These are phyloP conservation scores for Wallemia hederae DNA, from an alignment of 1,284 basidiomycete genomes.

Conservation along the genomic window DNA sequence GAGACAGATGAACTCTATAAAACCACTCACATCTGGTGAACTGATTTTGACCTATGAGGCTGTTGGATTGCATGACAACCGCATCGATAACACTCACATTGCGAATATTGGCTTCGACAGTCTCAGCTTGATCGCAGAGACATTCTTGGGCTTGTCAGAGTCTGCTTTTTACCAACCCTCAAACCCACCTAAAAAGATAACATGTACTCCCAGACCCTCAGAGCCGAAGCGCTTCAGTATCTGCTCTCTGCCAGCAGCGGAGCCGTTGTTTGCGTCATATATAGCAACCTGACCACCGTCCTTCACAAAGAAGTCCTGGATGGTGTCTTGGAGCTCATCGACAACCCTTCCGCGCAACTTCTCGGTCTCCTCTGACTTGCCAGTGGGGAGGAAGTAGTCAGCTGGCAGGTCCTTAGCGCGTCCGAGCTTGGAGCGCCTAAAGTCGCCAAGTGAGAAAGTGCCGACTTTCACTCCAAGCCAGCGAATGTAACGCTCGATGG, in stretches of 20 bases:
- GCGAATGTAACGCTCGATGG: conserved; percentile 77
- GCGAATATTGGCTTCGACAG: conserved; percentile 78
- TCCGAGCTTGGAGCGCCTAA: conserved; percentile 64
- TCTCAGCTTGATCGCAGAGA: conserved; percentile 58
- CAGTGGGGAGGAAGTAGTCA: conserved; percentile 57
- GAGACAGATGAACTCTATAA: background rate
- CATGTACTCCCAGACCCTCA: conserved; percentile 39
- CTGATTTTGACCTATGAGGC: conserved; percentile 45
- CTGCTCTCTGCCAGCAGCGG: conserved; percentile 30
- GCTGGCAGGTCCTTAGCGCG: conserved; percentile 57
- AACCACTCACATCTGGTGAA: conserved; percentile 57
- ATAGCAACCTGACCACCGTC: conserved; percentile 72
- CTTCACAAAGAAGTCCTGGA: conserved; percentile 60
- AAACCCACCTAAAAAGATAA: conserved; percentile 66
- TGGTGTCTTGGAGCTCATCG: conserved; percentile 52
- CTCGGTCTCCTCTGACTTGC: conserved; percentile 48
- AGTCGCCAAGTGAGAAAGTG: conserved; percentile 82
- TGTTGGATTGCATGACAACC: background rate
- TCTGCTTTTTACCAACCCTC: too few relatives aligned
- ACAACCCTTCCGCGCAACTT: conserved; percentile 41
- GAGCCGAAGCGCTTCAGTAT: conserved; percentile 60
- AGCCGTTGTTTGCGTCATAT: conserved; percentile 97
- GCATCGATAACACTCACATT: conserved; percentile 20
- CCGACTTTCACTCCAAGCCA: conserved; percentile 94
- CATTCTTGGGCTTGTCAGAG: conserved; percentile 27